Conservation (phyloP, 2,329 filamentous ascomycete species). For the Helotiales sp. region DNA sequence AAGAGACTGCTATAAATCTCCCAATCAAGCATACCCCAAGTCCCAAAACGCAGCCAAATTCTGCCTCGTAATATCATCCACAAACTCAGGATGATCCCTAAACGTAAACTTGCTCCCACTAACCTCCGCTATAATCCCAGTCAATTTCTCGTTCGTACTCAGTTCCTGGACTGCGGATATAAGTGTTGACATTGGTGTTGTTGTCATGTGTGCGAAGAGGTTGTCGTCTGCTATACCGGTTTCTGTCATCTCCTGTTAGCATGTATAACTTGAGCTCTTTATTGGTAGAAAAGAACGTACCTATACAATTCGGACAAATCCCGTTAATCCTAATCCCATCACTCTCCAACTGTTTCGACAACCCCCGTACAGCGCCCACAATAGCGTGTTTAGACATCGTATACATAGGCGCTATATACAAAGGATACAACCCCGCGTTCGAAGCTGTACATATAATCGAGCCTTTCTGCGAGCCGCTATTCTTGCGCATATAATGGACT, state of each 20-base stretch:
- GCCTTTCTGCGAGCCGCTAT: constrained; percentile 29
- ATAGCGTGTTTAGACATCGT: constrained; percentile 48
- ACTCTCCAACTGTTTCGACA: constrained; percentile 40
- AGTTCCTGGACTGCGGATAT: constrained; percentile 45
- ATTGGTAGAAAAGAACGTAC: too few species aligned
- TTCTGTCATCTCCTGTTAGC: constrained; percentile 40
- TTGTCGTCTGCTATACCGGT: constrained; percentile 37
- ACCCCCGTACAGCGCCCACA: constrained; percentile 50
- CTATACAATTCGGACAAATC: constrained; percentile 49
- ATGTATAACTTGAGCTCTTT: too few species aligned
- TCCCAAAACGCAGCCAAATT: constrained; percentile 50
- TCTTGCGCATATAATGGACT: constrained; percentile 50
- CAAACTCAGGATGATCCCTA: constrained; percentile 43
- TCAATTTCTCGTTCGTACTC: constrained; percentile 40
- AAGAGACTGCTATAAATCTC: background rate
- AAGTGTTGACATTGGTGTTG: constrained; percentile 52
- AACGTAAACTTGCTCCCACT: constrained; percentile 51
- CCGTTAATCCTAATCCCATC: constrained; percentile 51
- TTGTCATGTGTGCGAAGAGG: constrained; percentile 48
- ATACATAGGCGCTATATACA: constrained; percentile 51
- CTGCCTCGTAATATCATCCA: constrained; percentile 47
- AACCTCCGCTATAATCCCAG: constrained; percentile 50
- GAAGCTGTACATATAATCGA: constrained; percentile 53
- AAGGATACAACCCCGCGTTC: constrained; percentile 53
- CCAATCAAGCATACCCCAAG: constrained; percentile 45